A percentile compares a stretch with the other conserved stretches of the same genome.
Conservation (phyloP, 179 eudicot species). For the Beta macrorhiza region DNA sequence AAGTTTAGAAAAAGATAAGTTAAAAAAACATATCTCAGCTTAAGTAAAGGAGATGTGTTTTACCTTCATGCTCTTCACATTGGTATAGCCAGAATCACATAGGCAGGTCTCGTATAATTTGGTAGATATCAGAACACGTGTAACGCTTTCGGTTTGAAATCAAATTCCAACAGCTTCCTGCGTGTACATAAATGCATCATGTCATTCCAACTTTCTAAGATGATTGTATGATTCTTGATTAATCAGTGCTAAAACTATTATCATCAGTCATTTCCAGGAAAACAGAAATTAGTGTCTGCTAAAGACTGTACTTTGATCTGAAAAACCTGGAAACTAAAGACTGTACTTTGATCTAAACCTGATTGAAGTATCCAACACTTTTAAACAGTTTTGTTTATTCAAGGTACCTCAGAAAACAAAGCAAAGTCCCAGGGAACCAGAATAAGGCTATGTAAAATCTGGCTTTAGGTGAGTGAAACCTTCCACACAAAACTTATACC, state of each 20-base stretch:
- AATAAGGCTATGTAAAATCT: not conserved
- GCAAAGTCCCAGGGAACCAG: not conserved
- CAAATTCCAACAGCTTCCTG: slow-evolving; percentile 2
- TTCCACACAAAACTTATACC: not conserved
- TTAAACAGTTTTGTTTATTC: not conserved
- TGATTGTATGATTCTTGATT: not conserved
- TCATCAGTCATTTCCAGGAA: not conserved
- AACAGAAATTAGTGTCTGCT: not conserved
- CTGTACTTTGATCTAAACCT: not conserved
- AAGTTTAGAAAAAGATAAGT: not conserved
- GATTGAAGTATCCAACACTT: not conserved
- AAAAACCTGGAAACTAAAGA: not conserved
- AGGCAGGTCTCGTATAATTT: not conserved
- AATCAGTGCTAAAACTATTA: not conserved
- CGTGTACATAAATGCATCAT: not conserved
- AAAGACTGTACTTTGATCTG: not conserved
- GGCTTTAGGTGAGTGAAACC: not conserved
- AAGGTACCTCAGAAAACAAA: not conserved
- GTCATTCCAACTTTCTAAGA: not conserved
- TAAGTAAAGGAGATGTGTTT: not conserved
- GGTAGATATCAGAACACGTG: slow-evolving; percentile 2
- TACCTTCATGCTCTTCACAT: slow-evolving; percentile 15
- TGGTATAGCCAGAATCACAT: slow-evolving; percentile 5
- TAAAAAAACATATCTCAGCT: not conserved
- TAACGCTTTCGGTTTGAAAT: not conserved